Base-by-base conservation (phyloP, 1,139 yeast species). In the Debaryomyces robertsiae region DNA sequence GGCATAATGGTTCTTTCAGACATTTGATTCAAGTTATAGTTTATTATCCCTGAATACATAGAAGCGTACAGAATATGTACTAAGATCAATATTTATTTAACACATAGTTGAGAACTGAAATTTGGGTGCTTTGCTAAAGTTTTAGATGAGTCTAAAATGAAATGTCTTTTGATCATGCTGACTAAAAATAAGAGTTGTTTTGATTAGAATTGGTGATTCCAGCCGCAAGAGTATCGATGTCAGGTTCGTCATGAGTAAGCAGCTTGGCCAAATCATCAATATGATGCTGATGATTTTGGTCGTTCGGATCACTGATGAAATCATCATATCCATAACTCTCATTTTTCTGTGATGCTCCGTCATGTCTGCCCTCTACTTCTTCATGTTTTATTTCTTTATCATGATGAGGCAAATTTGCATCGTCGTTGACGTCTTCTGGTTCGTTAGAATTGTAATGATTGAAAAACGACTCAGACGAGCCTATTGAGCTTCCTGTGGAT, bases 281-380 rank as follows among this genome's bases (percentile, higher is more conserved):
- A 31, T 44, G 45, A 16, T 47, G 49, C 13, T 36, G 30, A 27
- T 43, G 31, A 33, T 46, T 47, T 6, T 44, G 41, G 11, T 36
- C 49, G 17, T 36, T 41, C 13, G 46, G 52, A 24, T 51, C 53
- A 36, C 43, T 49, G 11, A 65, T 63, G 36, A 62, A 63, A 37
- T 62, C 69, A 36, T 63, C 66, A 45, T 67, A 66, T 37, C 57
- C 59, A 45, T 64, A 65, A n/a, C 34, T 43, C 27, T 60, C 59
- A 16, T 48, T 52, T 41, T 53, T 53, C 15, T 47, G 44, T 3
- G 43, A 14, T 9, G 46, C 32, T 29, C 44, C 29, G 9, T 36
- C 36, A 33, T 17, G 17, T 5, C 22, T 30, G n/a, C 25, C 24
- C n/a, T 37, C 36, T 23, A 16, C 35, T 17, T 24, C 42, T 22